A percentile compares a stretch with the other conserved stretches of the same genome.
phyloP scores from a whole-genome alignment of 129 eudicot species.

The Mikania micrantha region DNA sequence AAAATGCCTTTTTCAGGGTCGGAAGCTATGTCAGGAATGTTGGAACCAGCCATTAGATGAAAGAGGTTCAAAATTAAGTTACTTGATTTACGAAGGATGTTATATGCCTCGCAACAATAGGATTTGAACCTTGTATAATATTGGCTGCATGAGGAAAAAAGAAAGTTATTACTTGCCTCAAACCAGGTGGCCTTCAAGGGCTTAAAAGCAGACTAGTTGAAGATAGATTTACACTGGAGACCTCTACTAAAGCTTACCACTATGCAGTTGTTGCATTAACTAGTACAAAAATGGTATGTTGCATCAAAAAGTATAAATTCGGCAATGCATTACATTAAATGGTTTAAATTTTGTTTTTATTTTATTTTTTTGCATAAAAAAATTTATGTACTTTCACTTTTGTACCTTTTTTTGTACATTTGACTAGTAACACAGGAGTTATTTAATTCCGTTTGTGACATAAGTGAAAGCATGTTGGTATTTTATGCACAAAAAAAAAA shows the following conservation, averaged over 20 bases:
- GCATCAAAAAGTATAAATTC: background rate
- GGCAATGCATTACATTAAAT: background rate
- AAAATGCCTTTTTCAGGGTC: conserved; percentile 98
- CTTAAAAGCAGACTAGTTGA: background rate
- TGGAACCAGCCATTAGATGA: conserved; percentile 96
- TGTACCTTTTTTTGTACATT: background rate
- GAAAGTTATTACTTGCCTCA: background rate
- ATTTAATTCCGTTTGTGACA: background rate
- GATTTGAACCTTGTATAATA: conserved; percentile 95
- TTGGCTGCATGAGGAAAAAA: conserved; percentile 52
- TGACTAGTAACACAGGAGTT: background rate
- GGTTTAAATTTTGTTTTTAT: too few species aligned
- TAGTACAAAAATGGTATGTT: background rate
- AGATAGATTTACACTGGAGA: background rate
- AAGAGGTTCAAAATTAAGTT: conserved; percentile 85
- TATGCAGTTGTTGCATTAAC: background rate
- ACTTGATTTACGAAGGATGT: conserved; percentile 94
- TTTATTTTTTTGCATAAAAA: background rate
- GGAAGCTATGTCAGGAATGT: conserved; percentile 96
- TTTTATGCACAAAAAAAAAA: background rate
- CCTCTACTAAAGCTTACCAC: background rate
- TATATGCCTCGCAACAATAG: conserved; percentile 97
- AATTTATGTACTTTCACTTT: background rate
- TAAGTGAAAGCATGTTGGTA: background rate
- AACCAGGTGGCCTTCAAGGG: background rate